Evolutionary conservation across 2,329 filamentous ascomycete species (phyloP).

Genomic region (Cladophialophora exuberans): DNA sequence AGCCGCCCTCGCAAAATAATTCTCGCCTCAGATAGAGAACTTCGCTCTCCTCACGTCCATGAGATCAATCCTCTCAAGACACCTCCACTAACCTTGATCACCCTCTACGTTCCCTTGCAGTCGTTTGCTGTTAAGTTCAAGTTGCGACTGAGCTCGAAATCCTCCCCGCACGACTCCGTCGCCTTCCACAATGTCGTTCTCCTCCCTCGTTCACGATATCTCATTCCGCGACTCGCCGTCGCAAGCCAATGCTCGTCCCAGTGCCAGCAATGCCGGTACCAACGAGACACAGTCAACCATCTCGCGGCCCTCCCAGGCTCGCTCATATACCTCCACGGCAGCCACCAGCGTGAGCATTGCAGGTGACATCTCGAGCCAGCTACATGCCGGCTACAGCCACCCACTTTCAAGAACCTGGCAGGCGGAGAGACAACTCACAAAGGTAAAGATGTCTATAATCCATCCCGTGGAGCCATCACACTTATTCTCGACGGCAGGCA

Average conservation of each 20-base stretch:
- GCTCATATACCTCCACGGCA: constrained; percentile 51
- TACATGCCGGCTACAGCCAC: constrained; percentile 82
- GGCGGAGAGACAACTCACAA: constrained; percentile 80
- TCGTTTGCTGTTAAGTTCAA: not conserved
- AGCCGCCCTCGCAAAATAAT: not conserved
- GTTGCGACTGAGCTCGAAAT: not conserved
- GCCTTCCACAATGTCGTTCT: constrained; percentile 50
- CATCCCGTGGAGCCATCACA: not conserved
- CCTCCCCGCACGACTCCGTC: not conserved
- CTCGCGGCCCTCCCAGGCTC: constrained; percentile 43
- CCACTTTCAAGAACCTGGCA: constrained; percentile 81
- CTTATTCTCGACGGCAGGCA: constrained; percentile 59
- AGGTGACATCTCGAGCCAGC: constrained; percentile 76
- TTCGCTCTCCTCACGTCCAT: not conserved
- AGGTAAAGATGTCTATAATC: constrained; percentile 60
- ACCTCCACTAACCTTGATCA: not conserved
- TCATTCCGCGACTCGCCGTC: constrained; percentile 46
- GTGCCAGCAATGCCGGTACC: constrained; percentile 23
- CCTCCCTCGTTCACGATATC: constrained; percentile 54
- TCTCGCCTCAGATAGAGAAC: not conserved
- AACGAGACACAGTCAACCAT: constrained; percentile 47
- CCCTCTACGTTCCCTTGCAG: not conserved
- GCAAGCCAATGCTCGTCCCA: constrained; percentile 21
- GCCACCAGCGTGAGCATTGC: constrained; percentile 57
- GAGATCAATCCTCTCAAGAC: not conserved